phyloP scores from a whole-genome alignment of 345 rosid genomes.

The Mallotus nudiflorus region DNA sequence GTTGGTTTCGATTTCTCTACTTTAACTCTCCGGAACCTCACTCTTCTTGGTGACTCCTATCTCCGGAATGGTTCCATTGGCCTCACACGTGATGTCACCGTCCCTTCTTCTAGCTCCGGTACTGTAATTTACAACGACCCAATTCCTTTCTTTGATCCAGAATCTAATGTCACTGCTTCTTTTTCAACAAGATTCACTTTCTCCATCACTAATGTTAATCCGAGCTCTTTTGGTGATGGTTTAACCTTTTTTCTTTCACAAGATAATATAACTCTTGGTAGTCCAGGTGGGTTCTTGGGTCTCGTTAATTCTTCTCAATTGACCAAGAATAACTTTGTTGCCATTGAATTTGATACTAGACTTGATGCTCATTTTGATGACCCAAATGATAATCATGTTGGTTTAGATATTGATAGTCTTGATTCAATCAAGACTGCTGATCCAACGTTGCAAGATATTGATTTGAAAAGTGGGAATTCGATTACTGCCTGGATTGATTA shows the following conservation, averaged over 20 bases:
- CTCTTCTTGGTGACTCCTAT: slow-evolving; percentile 91
- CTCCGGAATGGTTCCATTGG: slow-evolving; percentile 76
- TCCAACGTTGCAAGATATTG: slow-evolving; percentile 47
- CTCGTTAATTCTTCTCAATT: slow-evolving; percentile 73
- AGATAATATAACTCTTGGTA: slow-evolving; percentile 64
- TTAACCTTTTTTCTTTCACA: slow-evolving; percentile 85
- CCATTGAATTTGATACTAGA: slow-evolving; percentile 81
- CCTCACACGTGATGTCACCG: slow-evolving; percentile 76
- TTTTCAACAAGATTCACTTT: slow-evolving; percentile 78
- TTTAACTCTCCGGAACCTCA: slow-evolving; percentile 67
- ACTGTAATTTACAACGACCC: slow-evolving; percentile 70
- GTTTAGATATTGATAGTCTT: slow-evolving; percentile 71
- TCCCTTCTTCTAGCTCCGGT: slow-evolving; percentile 90
- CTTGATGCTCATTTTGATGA: slow-evolving; percentile 62
- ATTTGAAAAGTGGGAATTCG: slow-evolving; percentile 72
- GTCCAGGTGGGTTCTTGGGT: slow-evolving; percentile 78
- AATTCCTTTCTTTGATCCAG: slow-evolving; percentile 61
- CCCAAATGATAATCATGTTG: slow-evolving; percentile 71
- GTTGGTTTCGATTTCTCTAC: slow-evolving; percentile 55
- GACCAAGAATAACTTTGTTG: slow-evolving; percentile 77
- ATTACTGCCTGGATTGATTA: slow-evolving; percentile 85
- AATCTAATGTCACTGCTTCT: slow-evolving; percentile 76
- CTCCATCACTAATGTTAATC: slow-evolving; percentile 57
- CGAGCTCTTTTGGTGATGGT: slow-evolving; percentile 78
- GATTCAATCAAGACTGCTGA: slow-evolving; percentile 67